phyloP scores from a whole-genome alignment of 2,329 filamentous ascomycete genomes.

The Neofusicoccum cordaticola region DNA sequence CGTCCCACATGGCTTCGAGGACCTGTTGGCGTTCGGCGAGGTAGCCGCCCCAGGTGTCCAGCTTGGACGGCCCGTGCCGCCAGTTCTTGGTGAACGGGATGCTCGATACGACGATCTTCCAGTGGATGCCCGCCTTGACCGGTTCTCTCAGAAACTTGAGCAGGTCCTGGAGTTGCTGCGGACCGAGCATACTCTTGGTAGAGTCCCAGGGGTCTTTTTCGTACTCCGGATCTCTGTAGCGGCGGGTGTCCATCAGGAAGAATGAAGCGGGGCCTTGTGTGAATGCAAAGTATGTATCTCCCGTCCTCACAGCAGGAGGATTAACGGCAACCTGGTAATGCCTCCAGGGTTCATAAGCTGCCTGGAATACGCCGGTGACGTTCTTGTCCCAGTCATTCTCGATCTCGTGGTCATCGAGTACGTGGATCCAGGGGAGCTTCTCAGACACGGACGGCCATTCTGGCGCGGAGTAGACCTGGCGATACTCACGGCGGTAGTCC shows the following conservation, averaged over 20 bases:
- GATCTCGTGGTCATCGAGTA: constrained; percentile 95
- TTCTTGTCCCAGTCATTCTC: constrained; percentile 88
- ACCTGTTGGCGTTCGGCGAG: constrained; percentile 73
- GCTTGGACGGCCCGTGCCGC: constrained; percentile 70
- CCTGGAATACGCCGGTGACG: constrained; percentile 72
- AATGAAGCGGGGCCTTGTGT: constrained; percentile 86
- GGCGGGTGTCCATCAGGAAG: constrained; percentile 90
- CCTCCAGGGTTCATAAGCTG: constrained; percentile 79
- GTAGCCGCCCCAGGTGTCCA: constrained; percentile 93
- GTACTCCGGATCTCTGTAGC: constrained; percentile 72
- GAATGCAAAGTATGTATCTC: constrained; percentile 84
- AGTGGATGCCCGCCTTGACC: constrained; percentile 74
- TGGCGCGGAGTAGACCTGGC: constrained; percentile 91
- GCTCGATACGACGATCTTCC: constrained; percentile 89
- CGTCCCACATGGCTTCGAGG: constrained; percentile 90
- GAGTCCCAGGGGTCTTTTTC: constrained; percentile 57
- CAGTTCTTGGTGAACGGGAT: constrained; percentile 98
- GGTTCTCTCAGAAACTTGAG: constrained; percentile 71
- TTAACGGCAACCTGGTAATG: constrained; percentile 85
- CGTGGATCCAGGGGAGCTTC: constrained; percentile 94
- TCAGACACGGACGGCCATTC: constrained; percentile 77
- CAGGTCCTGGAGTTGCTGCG: constrained; percentile 74
- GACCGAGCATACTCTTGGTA: constrained; percentile 84
- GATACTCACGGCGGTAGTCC: constrained; percentile 86
- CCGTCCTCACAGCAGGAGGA: constrained; percentile 62